Conservation (phyloP, 805 yeast species). For the Komagataella phaffii region DNA sequence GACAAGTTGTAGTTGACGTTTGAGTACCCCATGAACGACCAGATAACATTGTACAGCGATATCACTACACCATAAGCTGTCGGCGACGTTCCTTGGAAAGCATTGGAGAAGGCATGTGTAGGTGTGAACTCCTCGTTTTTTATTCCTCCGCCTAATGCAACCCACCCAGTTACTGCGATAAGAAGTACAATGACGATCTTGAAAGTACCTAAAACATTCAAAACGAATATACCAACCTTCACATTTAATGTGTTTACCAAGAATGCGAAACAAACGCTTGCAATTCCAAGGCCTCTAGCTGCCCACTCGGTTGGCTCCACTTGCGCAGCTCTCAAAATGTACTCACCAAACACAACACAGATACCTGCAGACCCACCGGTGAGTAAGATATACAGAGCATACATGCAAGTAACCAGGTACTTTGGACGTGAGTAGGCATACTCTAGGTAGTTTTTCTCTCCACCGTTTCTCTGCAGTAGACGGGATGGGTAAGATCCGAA, state of each 20-base stretch:
- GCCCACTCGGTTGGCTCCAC: conserved; percentile 60
- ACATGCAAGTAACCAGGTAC: conserved; percentile 51
- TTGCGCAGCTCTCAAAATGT: conserved; percentile 62
- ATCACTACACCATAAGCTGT: conserved; percentile 27
- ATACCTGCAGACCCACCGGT: conserved; percentile 84
- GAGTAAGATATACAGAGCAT: conserved; percentile 59
- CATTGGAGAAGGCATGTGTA: conserved; percentile 15
- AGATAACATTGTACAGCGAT: conserved; percentile 29
- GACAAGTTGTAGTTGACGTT: conserved; percentile 25
- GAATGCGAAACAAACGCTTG: conserved; percentile 58
- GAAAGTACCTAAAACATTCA: conserved; percentile 54
- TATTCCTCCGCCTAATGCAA: conserved; percentile 63
- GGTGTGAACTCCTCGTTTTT: conserved; percentile 23
- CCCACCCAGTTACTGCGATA: conserved; percentile 73
- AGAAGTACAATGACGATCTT: conserved; percentile 59
- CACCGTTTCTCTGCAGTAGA: conserved; percentile 48
- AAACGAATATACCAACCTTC: conserved; percentile 53
- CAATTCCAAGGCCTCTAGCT: conserved; percentile 66
- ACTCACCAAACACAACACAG: conserved; percentile 69
- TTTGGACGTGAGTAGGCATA: conserved; percentile 55
- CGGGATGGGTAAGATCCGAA: conserved; percentile 26
- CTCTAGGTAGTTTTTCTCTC: conserved; percentile 74
- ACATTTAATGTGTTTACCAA: conserved; percentile 47
- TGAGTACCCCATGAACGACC: conserved; percentile 26
- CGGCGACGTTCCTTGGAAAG: conserved; percentile 17